Evolutionary conservation across 768 basidiomycete species (phyloP).

Genomic region (Xerocomellus intermedius): DNA sequence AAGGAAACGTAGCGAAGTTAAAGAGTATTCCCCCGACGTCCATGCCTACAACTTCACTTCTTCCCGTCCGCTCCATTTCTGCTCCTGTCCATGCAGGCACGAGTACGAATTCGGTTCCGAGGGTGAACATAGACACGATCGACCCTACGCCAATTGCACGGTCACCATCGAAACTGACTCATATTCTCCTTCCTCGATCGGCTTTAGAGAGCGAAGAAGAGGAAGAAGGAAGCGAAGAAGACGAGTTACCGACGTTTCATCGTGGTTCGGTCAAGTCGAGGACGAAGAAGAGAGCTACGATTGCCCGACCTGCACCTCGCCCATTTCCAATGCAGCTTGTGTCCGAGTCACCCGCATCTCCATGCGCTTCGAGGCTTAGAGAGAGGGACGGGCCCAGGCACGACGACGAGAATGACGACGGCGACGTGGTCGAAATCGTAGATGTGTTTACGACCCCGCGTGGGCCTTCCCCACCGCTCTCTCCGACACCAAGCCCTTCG

Average conservation of each 20-base stretch:
- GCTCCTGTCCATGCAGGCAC: background rate
- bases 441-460: conserved; percentile 26
- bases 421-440: conserved; percentile 6
- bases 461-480: conserved; percentile 19
- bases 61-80: background rate
- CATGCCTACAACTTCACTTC: background rate
- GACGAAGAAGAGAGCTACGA: background rate
- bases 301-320: conserved; percentile 6
- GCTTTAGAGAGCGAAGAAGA: conserved; percentile 12
- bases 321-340: conserved; percentile 30
- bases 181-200: conserved; percentile 8
- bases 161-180: conserved; percentile 15
- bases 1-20: background rate
- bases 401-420: background rate
- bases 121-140: background rate
- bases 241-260: conserved; percentile 23
- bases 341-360: background rate
- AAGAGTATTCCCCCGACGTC: conserved; percentile 1
- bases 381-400: background rate
- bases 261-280: conserved; percentile 5
- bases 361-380: background rate
- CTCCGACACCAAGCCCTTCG: conserved; percentile 22
- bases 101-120: too few species aligned
- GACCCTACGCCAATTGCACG: background rate
- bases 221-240: conserved; percentile 6